Base-by-base conservation (phyloP, 257 asterid species). In the Voacanga thouarsii region DNA sequence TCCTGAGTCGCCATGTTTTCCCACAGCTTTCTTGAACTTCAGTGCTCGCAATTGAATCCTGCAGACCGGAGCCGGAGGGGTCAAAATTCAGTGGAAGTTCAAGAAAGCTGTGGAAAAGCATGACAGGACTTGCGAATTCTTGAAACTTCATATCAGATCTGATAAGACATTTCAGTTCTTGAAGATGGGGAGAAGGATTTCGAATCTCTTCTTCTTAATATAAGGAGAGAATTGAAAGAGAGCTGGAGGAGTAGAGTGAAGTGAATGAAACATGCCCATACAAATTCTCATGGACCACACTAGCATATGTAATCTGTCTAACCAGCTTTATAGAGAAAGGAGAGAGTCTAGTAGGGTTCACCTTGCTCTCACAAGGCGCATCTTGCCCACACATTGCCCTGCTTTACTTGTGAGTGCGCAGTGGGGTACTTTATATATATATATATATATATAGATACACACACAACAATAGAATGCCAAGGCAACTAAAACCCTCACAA, bases 1-100 rank as follows among this genome's bases (percentile, higher is more conserved):
- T 69, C 91, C 89, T 75, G 82, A 84, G 68, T 83, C 68, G 82
- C 80, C 91, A 90, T 87, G 79, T 84, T 80, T 87, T 90, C 91
- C 95, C 95, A 73, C 77, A 73, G 51, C 49, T 73, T 73, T 73
- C 77, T 73, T 73, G 77, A 73, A 73, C 77, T 73, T 50, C 77
- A 2, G 4, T n/a, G 49, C 14, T 57, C 19, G 45, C 23, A 49
- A 15, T 49, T 9, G 16, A 41, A 39, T 69, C 72, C 10, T 9
- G 59, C 59, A 5, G 14, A 24, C 51, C 23, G 10, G 53, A 68
- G 51, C 53, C 28, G 28, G 26, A 67, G 37, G 67, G 67, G 10
- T 60, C 21, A 28, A 63, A 63, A 69, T 41, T 43, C 89, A 88
- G 85, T 86, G 82, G 91, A 86, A 82, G 77, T 73, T 73, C 77